phyloP scores from a whole-genome alignment of 805 yeast genomes.

The Teunomyces lycoperdinae region DNA sequence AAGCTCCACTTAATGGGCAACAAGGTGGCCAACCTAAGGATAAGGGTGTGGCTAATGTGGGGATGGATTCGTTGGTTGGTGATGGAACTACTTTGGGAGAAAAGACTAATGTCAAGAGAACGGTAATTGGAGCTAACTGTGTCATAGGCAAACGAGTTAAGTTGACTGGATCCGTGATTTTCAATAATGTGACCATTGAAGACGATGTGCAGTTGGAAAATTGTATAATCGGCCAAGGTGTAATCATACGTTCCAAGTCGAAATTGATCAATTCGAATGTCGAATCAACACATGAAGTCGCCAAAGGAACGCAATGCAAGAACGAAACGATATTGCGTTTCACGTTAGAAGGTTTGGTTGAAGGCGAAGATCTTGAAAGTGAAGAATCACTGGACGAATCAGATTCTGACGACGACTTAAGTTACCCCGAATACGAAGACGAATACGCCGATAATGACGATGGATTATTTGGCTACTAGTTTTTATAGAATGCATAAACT shows the following conservation, averaged over 20 bases:
- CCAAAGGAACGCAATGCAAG: constrained; percentile 51
- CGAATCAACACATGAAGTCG: constrained; percentile 74
- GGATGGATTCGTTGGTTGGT: constrained; percentile 84
- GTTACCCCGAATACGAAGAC: constrained; percentile 46
- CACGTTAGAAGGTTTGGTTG: constrained; percentile 40
- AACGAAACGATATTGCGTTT: constrained; percentile 55
- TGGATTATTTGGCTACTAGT: constrained; percentile 45
- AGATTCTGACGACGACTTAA: constrained; percentile 45
- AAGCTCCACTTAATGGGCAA: constrained; percentile 44
- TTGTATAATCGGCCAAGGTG: constrained; percentile 76
- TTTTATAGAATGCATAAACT: not conserved
- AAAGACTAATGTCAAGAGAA: constrained; percentile 79
- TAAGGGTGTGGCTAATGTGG: constrained; percentile 68
- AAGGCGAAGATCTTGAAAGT: constrained; percentile 27
- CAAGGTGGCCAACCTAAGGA: constrained; percentile 38
- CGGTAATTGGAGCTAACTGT: constrained; percentile 76
- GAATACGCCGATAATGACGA: constrained; percentile 61
- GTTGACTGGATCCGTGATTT: constrained; percentile 78
- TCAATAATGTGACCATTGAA: constrained; percentile 67
- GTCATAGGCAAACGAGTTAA: constrained; percentile 82
- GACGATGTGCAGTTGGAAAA: constrained; percentile 84
- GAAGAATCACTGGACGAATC: constrained; percentile 23
- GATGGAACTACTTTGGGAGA: constrained; percentile 68
- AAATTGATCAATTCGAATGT: constrained; percentile 79
- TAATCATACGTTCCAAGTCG: constrained; percentile 59